Base-by-base conservation (phyloP, 768 basidiomycete species). In the Collybiopsis luxurians region DNA sequence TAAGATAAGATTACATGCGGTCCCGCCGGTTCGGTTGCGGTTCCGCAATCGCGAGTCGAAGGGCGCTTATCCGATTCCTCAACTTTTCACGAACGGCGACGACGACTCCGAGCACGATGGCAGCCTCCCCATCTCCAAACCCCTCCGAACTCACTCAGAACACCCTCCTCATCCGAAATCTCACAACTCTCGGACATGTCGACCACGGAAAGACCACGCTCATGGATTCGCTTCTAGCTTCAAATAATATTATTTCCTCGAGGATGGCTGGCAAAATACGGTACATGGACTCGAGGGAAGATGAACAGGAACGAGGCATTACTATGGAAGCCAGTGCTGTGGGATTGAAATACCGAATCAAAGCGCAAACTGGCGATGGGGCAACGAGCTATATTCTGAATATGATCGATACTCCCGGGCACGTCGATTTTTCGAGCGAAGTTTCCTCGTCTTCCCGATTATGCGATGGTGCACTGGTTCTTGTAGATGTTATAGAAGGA, bases 251-350 rank as follows among this genome's bases (percentile, higher is more conserved):
- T 67, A 98, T 99, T 65, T 98, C 96, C 0, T 73, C 87, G 10
- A 77, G 91, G 53, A 90, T 98, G 87, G 96, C 95, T 2, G 97
- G 97, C 10, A 98, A 97, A 69, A 86, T 98, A 71, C 80, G 97
- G 53, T 99, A 96, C 69, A 77, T 98, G 53, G 97, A 99, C 68
- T 92, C 89, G 57, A 80, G 97, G 61, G 95, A 98, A 68, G 97
- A 98, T 64, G 97, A 99, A 66, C 95, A 98, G 65, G 89, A 98
- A 72, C 78, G 97, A 49, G 97, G 97, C 2, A 99, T 99, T 59
- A 98, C 97, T 0, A 98, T 99, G 97, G 95, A 99, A 72, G 93
- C 92, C 61, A 95, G 92, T 69, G 95, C 97, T 0, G 89, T 98
- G 5, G 94, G 91, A 3, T 75, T 98, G 53, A 82, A 85, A 60